Percentiles rank a stretch among this genome's conserved stretches.
phyloP scores from a whole-genome alignment of 2,329 filamentous ascomycete genomes.

The Talaromyces amestolkiae region DNA sequence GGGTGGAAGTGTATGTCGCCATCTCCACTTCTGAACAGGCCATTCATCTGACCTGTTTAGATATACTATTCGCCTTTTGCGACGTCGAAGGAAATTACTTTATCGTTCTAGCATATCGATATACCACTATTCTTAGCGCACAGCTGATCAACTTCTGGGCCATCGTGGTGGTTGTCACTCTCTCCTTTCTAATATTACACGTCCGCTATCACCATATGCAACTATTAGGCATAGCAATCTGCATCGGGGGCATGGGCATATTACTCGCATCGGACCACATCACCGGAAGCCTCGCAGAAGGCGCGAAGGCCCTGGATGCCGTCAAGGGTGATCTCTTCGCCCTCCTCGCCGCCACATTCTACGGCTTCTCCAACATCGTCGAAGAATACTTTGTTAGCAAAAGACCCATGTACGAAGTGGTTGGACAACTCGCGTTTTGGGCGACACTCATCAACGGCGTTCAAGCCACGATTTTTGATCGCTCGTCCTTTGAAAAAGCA shows the following conservation, averaged over 20 bases:
- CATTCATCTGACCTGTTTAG: slow-evolving; percentile 27
- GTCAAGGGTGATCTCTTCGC: slow-evolving; percentile 93
- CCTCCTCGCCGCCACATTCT: slow-evolving; percentile 82
- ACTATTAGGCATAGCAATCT: slow-evolving; percentile 81
- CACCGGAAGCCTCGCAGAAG: slow-evolving; percentile 63
- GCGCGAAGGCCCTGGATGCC: slow-evolving; percentile 56
- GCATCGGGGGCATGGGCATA: slow-evolving; percentile 85
- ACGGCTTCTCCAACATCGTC: slow-evolving; percentile 85
- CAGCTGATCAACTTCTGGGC: slow-evolving; percentile 99
- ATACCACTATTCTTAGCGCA: slow-evolving; percentile 87
- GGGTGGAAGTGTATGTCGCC: slow-evolving; percentile 72
- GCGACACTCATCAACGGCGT: slow-evolving; percentile 87
- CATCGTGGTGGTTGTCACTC: slow-evolving; percentile 83
- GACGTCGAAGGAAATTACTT: slow-evolving; percentile 99
- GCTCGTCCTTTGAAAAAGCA: slow-evolving; percentile 63
- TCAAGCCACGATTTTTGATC: slow-evolving; percentile 90
- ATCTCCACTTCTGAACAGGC: no score
- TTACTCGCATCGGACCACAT: slow-evolving; percentile 86
- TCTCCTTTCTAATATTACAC: slow-evolving; percentile 77
- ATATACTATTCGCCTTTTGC: slow-evolving; percentile 85
- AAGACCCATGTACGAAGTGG: slow-evolving; percentile 84
- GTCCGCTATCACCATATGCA: slow-evolving; percentile 90
- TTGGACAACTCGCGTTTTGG: slow-evolving; percentile 86
- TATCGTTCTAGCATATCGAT: slow-evolving; percentile 86
- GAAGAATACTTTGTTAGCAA: slow-evolving; percentile 93